phyloP scores from a whole-genome alignment of 371 early-diverging fungal species.

The Mucor mucedo region DNA sequence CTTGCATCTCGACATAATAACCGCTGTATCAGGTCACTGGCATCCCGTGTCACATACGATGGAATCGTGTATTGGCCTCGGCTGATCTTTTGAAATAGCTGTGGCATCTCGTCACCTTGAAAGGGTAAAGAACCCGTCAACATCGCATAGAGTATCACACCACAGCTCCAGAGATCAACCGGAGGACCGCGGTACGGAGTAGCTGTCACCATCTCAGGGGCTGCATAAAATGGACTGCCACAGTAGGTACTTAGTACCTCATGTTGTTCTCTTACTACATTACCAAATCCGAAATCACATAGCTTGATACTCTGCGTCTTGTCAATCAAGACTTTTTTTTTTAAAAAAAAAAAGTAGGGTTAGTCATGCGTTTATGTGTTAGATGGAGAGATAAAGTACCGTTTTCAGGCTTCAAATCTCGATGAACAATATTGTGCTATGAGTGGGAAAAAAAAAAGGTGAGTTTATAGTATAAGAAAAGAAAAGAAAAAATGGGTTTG shows the following conservation, averaged over 20 bases:
- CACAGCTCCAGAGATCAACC: constrained; percentile 82
- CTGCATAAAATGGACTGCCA: constrained; percentile 92
- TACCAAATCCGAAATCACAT: constrained; percentile 96
- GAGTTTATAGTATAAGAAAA: background rate
- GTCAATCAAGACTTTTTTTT: constrained; percentile 56
- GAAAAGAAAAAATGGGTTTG: background rate
- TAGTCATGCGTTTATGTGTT: background rate
- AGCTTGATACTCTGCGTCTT: constrained; percentile 66
- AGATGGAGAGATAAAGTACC: constrained; percentile 30
- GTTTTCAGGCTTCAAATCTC: constrained; percentile 93
- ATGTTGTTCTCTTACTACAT: constrained; percentile 75
- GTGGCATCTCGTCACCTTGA: constrained; percentile 79
- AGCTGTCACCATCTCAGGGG: constrained; percentile 83
- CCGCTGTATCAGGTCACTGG: constrained; percentile 56
- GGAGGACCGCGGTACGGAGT: constrained; percentile 77
- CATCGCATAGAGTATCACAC: constrained; percentile 79
- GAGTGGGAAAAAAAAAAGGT: background rate
- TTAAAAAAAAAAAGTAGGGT: background rate
- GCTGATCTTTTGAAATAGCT: constrained; percentile 71
- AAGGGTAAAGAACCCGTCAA: constrained; percentile 81
- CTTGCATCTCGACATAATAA: constrained; percentile 64
- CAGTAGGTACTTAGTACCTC: constrained; percentile 91
- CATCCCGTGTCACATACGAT: constrained; percentile 41
- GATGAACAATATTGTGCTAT: constrained; percentile 78
- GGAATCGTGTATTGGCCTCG: constrained; percentile 62